Conservation (phyloP, 306 rosid species). For the Dalbergia oliveri region DNA sequence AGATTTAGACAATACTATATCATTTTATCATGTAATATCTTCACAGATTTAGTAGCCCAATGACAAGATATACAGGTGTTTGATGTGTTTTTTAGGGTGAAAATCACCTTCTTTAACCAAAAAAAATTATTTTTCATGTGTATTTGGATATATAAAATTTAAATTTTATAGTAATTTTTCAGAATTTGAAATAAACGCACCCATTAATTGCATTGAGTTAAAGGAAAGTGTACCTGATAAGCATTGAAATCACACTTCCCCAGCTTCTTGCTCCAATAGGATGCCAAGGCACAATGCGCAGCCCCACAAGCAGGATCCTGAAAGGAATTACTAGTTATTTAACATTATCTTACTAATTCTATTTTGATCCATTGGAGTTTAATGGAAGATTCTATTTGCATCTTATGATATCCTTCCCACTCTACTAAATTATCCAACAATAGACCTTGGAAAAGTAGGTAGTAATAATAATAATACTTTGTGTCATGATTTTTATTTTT, state of each 20-base stretch:
- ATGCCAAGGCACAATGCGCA: constrained; percentile 78
- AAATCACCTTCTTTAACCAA: too few species aligned
- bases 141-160: too few species aligned
- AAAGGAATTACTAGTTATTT: neutral
- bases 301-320: constrained; percentile 81
- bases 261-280: constrained; percentile 74
- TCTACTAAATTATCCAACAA: neutral
- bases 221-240: constrained; percentile 57
- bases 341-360: too few species aligned
- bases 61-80: too few species aligned
- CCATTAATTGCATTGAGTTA: too few species aligned
- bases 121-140: too few species aligned
- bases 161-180: too few species aligned
- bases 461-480: neutral
- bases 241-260: constrained; percentile 75
- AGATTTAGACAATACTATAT: too few species aligned
- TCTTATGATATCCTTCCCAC: neutral
- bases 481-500: neutral
- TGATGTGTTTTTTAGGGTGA: too few species aligned
- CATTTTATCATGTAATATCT: too few species aligned
- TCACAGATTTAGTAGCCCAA: too few species aligned
- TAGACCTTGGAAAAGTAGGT: neutral
- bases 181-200: too few species aligned
- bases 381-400: neutral
- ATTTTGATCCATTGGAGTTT: neutral